phyloP scores from a whole-genome alignment of 2,329 filamentous ascomycete species.

The Aspergillus pseudoviridinutans region DNA sequence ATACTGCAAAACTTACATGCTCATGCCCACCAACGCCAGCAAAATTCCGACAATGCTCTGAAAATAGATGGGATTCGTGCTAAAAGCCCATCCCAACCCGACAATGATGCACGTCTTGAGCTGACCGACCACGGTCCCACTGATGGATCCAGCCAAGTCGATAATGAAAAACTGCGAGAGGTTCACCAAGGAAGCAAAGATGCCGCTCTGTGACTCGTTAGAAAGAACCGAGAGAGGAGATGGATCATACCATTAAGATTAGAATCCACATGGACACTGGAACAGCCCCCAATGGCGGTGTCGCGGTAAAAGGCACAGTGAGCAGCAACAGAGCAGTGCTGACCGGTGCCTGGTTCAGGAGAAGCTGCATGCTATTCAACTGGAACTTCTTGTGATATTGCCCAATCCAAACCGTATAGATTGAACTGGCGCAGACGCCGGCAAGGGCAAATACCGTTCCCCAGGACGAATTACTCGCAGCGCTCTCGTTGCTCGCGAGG shows the following conservation, averaged over 20 bases:
- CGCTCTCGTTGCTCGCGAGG: conserved; percentile 8
- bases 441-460: conserved; percentile 17
- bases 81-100: conserved; percentile 53
- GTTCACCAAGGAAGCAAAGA: conserved; percentile 20
- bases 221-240: no score
- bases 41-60: conserved; percentile 16
- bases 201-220: conserved; percentile 12
- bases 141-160: conserved; percentile 51
- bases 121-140: conserved; percentile 63
- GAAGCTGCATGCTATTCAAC: conserved; percentile 20
- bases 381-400: conserved; percentile 17
- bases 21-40: conserved; percentile 19
- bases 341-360: conserved; percentile 19
- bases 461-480: conserved; percentile 8
- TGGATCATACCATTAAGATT: conserved; percentile 11
- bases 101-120: conserved; percentile 64
- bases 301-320: conserved; percentile 15
- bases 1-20: conserved; percentile 10
- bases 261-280: conserved; percentile 15
- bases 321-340: conserved; percentile 15
- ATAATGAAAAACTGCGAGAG: conserved; percentile 25
- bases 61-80: conserved; percentile 9
- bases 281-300: conserved; percentile 9
- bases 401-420: conserved; percentile 19
- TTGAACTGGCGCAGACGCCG: conserved; percentile 17